Conservation (phyloP, 345 rosid genomes). For the Arabis hirsuta region DNA sequence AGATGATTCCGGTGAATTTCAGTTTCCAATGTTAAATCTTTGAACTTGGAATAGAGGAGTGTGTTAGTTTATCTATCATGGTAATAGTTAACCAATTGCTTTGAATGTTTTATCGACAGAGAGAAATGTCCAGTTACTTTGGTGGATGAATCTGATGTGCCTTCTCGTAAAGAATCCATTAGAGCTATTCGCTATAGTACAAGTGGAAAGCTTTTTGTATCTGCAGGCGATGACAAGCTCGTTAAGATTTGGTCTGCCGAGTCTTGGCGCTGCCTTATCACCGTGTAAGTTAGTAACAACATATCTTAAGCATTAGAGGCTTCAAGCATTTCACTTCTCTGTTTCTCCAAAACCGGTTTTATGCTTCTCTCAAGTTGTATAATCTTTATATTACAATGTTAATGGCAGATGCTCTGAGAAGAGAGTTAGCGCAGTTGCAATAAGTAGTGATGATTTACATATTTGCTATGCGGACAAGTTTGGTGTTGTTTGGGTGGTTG, state of each 20-base stretch:
- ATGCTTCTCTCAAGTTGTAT: neutral
- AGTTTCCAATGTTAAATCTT: neutral
- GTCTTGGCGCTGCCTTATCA: slow-evolving; percentile 72
- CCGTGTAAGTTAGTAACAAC: slow-evolving; percentile 58
- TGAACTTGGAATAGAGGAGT: slow-evolving; percentile 1
- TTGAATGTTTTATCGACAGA: slow-evolving; percentile 47
- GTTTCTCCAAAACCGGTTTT: neutral
- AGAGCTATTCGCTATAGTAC: slow-evolving; percentile 77
- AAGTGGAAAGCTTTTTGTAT: slow-evolving; percentile 73
- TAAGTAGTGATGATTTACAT: slow-evolving; percentile 64
- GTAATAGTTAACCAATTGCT: slow-evolving; percentile 1
- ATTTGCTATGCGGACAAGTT: slow-evolving; percentile 94
- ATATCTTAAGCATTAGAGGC: neutral
- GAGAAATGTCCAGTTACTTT: slow-evolving; percentile 53
- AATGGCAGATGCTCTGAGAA: slow-evolving; percentile 74
- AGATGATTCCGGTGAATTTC: neutral
- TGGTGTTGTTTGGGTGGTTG: slow-evolving; percentile 93
- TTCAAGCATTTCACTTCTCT: neutral
- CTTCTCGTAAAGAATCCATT: slow-evolving; percentile 71
- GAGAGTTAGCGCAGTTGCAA: slow-evolving; percentile 84
- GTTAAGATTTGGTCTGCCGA: slow-evolving; percentile 88
- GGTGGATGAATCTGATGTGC: slow-evolving; percentile 64
- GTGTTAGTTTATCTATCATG: slow-evolving; percentile 4
- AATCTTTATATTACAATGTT: neutral
- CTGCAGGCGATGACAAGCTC: slow-evolving; percentile 92